phyloP scores from a whole-genome alignment of 352 stramenopile genomes.

The Phytophthora pluvialis region DNA sequence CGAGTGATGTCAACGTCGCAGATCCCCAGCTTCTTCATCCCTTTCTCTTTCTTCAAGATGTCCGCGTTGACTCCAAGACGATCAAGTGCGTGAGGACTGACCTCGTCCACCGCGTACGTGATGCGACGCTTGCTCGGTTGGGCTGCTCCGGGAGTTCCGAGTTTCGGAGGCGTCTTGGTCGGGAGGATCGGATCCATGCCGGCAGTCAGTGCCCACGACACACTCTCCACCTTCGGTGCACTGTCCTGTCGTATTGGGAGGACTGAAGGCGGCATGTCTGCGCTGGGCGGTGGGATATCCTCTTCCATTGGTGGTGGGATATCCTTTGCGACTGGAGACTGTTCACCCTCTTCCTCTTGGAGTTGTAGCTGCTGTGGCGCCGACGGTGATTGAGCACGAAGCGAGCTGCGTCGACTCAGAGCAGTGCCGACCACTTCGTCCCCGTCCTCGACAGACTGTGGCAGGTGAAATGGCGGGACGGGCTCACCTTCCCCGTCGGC shows the following conservation, averaged over 20 bases:
- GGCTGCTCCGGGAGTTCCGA: conserved; percentile 9
- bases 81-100: conserved; percentile 60
- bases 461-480: conserved; percentile 7
- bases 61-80: conserved; percentile 66
- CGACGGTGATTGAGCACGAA: conserved; percentile 11
- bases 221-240: conserved; percentile 19
- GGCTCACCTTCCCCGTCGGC: conserved; percentile 25
- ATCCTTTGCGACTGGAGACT: conserved; percentile 7
- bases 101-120: conserved; percentile 32
- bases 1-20: conserved; percentile 64
- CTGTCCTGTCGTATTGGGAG: conserved; percentile 9
- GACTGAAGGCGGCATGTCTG: conserved; percentile 11
- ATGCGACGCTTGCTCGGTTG: conserved; percentile 34
- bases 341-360: conserved; percentile 20
- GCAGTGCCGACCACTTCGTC: neutral
- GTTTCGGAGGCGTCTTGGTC: conserved; percentile 11
- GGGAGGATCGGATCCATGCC: conserved; percentile 30
- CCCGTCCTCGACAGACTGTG: conserved; percentile 23
- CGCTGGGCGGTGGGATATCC: neutral
- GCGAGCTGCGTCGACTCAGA: conserved; percentile 13
- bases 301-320: conserved; percentile 1
- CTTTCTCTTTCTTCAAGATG: conserved; percentile 74
- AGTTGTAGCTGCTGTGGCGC: conserved; percentile 12
- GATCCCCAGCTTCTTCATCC: conserved; percentile 81
- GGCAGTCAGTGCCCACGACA: conserved; percentile 24